Conservation (phyloP, 208 protist genomes). For the Phytomonas sp. region DNA sequence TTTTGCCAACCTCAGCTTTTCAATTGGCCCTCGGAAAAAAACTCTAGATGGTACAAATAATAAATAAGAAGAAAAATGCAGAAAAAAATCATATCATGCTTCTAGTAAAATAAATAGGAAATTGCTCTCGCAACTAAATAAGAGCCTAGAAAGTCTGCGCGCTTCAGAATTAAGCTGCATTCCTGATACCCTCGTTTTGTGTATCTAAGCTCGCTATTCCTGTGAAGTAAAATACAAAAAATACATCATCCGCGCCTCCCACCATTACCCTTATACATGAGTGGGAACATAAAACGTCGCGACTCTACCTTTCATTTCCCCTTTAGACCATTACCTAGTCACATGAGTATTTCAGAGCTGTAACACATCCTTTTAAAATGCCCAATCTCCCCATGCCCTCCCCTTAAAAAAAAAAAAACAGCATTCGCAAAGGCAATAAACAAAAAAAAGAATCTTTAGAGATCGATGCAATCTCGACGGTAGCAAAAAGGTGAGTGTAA, state of each 20-base stretch:
- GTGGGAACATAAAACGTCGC: neutral
- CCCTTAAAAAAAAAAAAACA: slow-evolving; percentile 3
- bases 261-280: neutral
- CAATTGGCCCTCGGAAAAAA: neutral
- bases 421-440: neutral
- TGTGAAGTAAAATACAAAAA: neutral
- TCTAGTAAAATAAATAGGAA: neutral
- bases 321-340: neutral
- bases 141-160: neutral
- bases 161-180: neutral
- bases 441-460: slow-evolving; percentile 5
- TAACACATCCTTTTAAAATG: neutral
- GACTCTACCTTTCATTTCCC: neutral
- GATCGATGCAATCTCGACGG: neutral
- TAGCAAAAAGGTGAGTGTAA: neutral
- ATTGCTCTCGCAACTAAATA: neutral
- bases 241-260: neutral
- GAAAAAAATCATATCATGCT: neutral
- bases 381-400: no score
- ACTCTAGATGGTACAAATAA: neutral
- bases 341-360: neutral
- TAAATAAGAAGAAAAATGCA: neutral
- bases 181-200: no score
- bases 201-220: no score
- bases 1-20: neutral